These are phyloP conservation scores for Sporobolomyces phaffii DNA, from an alignment of 768 basidiomycete genomes.

Conservation along the genomic window DNA sequence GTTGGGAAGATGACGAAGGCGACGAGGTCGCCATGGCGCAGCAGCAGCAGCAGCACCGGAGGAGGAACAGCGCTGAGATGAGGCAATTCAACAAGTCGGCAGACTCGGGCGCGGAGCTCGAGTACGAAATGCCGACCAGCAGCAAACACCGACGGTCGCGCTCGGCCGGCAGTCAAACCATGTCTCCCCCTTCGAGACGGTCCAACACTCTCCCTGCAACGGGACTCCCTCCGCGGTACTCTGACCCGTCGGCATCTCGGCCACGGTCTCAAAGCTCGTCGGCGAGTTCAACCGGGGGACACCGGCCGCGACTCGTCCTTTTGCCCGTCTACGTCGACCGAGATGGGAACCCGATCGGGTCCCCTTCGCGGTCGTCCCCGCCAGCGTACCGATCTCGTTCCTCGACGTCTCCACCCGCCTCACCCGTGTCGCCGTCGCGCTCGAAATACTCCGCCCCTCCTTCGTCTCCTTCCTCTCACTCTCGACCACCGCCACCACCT, in stretches of 20 bases:
- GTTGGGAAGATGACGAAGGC: background rate
- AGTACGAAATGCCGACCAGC: background rate
- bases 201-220: conserved; percentile 9
- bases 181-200: background rate
- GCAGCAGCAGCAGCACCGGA: background rate
- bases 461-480: background rate
- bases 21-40: background rate
- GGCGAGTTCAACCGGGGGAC: background rate
- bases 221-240: background rate
- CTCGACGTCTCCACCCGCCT: background rate
- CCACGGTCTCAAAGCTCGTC: conserved; percentile 5
- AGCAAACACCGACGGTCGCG: background rate
- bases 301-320: conserved; percentile 26
- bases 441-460: background rate
- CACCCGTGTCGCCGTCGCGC: background rate
- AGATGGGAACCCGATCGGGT: conserved; percentile 9
- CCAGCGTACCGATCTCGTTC: background rate
- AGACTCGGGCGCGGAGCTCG: no score
- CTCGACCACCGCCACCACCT: background rate
- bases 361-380: background rate
- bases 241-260: background rate
- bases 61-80: no score
- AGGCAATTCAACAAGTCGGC: no score
- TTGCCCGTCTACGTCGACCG: conserved; percentile 30
- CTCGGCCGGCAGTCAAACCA: no score